Percentiles rank a stretch among this genome's conserved stretches.
phyloP scores from a whole-genome alignment of 1,139 yeast genomes.

The Saccharomycopsis crataegensis region DNA sequence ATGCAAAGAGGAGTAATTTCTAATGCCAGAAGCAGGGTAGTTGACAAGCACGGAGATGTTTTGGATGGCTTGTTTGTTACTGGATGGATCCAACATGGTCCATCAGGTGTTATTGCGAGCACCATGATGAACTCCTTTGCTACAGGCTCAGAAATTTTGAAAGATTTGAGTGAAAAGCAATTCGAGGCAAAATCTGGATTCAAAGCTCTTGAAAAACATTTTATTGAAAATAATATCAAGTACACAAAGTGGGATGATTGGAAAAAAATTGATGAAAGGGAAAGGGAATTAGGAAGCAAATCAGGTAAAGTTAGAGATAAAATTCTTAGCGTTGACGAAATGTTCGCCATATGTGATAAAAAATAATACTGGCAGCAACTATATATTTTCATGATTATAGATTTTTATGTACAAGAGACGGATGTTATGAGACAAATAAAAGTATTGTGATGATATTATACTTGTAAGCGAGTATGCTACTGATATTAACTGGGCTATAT shows the following conservation, averaged over 20 bases:
- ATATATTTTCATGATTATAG: neutral
- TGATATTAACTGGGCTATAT: too few species aligned
- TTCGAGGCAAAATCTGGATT: conserved; percentile 26
- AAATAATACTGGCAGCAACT: neutral
- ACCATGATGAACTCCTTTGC: conserved; percentile 83
- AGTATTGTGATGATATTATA: neutral
- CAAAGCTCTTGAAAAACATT: conserved; percentile 23
- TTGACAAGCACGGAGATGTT: conserved; percentile 23
- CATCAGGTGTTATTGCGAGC: conserved; percentile 85
- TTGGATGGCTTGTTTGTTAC: conserved; percentile 62
- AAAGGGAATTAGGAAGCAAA: conserved; percentile 39
- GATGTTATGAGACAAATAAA: neutral
- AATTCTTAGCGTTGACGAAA: conserved; percentile 39
- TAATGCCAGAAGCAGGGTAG: conserved; percentile 55
- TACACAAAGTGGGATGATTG: conserved; percentile 67
- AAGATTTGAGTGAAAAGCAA: conserved; percentile 32
- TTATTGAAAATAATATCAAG: conserved; percentile 24
- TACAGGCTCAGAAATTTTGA: conserved; percentile 58
- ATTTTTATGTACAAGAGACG: neutral
- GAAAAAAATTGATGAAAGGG: conserved; percentile 51
- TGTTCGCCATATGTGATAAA: conserved; percentile 32
- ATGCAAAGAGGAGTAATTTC: conserved; percentile 42
- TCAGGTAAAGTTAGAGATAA: conserved; percentile 52
- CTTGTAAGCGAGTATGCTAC: too few species aligned
- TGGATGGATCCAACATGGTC: conserved; percentile 92